Conservation (phyloP, 2,329 filamentous ascomycete genomes). For the Verticillium nubilum region DNA sequence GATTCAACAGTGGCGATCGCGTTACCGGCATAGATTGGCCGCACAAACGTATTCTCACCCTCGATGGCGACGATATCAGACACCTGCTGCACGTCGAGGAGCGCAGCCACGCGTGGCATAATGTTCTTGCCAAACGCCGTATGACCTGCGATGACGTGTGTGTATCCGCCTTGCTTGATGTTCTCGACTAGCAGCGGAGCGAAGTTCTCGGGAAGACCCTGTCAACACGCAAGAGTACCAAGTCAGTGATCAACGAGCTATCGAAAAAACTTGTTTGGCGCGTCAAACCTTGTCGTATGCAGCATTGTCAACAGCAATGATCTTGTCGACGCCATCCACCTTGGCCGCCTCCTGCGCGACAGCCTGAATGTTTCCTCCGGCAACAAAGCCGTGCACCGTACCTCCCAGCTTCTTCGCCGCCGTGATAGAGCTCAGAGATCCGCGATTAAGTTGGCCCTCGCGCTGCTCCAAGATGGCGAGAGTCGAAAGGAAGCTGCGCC, state of each 20-base stretch:
- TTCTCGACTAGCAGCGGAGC: constrained; percentile 93
- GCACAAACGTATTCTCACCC: constrained; percentile 88
- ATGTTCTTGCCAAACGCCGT: constrained; percentile 96
- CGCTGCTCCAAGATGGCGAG: constrained; percentile 89
- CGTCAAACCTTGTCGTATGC: constrained; percentile 81
- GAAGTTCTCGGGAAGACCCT: constrained; percentile 90
- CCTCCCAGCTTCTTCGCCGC: constrained; percentile 86
- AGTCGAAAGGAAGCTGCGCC: constrained; percentile 64
- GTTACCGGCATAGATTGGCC: constrained; percentile 96
- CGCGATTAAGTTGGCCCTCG: constrained; percentile 77
- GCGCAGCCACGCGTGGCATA: constrained; percentile 82
- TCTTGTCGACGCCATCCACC: constrained; percentile 84
- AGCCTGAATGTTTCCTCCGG: constrained; percentile 69
- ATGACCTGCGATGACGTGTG: constrained; percentile 85
- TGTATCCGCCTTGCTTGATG: constrained; percentile 91
- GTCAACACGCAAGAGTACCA: background rate
- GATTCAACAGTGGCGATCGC: constrained; percentile 95
- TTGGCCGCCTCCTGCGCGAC: constrained; percentile 83
- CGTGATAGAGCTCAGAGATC: constrained; percentile 78
- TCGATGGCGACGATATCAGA: constrained; percentile 87
- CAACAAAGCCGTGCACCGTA: constrained; percentile 78
- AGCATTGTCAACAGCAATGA: constrained; percentile 80
- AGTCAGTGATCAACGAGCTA: background rate
- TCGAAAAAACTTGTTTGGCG: background rate
- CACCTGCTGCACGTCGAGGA: constrained; percentile 88